Conservation (phyloP, 768 basidiomycete species). For the Mycena maculata region DNA sequence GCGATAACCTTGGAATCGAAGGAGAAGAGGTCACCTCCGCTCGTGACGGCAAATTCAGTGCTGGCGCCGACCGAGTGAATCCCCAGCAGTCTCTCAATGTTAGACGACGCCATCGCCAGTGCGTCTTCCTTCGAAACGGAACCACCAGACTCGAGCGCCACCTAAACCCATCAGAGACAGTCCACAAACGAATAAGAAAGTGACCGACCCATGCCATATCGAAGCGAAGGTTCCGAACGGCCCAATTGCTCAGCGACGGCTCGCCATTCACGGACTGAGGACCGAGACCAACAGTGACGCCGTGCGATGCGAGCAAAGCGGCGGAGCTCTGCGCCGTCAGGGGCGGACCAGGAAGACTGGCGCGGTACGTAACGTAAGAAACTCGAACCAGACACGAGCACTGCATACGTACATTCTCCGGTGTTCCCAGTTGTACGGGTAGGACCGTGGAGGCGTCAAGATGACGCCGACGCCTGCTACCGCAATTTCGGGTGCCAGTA, state of each 20-base stretch:
- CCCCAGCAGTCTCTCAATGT: conserved; percentile 57
- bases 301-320: conserved; percentile 65
- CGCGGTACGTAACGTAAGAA: not conserved
- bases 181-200: not conserved
- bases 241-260: conserved; percentile 48
- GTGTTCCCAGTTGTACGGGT: conserved; percentile 76
- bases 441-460: conserved; percentile 71
- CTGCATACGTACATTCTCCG: conserved; percentile 61
- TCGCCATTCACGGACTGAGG: conserved; percentile 12
- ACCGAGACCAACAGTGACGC: conserved; percentile 78
- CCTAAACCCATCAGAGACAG: conserved; percentile 33
- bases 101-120: conserved; percentile 54
- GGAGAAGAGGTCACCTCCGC: conserved; percentile 50
- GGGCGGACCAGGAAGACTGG: conserved; percentile 57
- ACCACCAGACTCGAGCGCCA: conserved; percentile 46
- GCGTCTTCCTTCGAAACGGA: conserved; percentile 47
- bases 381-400: not conserved
- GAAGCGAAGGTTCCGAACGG: conserved; percentile 76
- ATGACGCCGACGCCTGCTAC: conserved; percentile 78
- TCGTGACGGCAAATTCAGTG: conserved; percentile 54
- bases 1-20: conserved; percentile 55
- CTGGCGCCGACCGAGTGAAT: conserved; percentile 40
- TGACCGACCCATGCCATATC: conserved; percentile 83
- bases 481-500: conserved; percentile 79
- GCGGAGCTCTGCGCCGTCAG: conserved; percentile 64